phyloP scores from a whole-genome alignment of 768 basidiomycete species.

The Amanita pallidorosea region DNA sequence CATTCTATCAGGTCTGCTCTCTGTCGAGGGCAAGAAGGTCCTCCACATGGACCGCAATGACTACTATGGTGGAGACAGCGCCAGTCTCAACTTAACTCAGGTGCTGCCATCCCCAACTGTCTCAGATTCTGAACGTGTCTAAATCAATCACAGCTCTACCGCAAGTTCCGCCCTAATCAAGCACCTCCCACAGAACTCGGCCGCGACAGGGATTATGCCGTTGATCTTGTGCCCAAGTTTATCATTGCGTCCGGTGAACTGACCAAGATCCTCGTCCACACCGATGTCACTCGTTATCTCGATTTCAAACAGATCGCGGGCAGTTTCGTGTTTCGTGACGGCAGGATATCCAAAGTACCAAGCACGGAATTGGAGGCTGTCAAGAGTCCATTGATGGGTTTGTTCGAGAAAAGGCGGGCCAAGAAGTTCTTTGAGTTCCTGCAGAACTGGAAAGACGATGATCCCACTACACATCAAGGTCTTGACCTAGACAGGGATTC shows the following conservation, averaged over 20 bases:
- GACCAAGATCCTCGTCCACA: conserved; percentile 96
- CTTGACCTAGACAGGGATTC: conserved; percentile 81
- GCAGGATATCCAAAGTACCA: conserved; percentile 94
- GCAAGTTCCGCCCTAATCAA: conserved; percentile 82
- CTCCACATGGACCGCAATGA: conserved; percentile 98
- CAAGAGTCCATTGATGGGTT: conserved; percentile 91
- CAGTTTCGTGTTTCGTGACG: conserved; percentile 95
- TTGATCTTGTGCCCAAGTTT: conserved; percentile 98
- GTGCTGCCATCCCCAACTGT: conserved; percentile 26
- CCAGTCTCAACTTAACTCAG: conserved; percentile 95
- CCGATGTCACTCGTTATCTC: conserved; percentile 95
- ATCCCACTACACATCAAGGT: conserved; percentile 94
- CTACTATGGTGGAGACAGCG: conserved; percentile 97
- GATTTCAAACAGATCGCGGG: conserved; percentile 99
- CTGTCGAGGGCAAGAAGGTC: conserved; percentile 99
- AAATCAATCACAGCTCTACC: conserved; percentile 60
- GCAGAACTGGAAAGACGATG: conserved; percentile 91
- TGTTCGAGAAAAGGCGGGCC: conserved; percentile 96
- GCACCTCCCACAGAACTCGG: conserved; percentile 77
- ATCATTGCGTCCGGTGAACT: conserved; percentile 98
- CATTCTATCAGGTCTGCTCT: conserved; percentile 93
- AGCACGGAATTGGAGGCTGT: conserved; percentile 97
- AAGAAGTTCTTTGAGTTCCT: conserved; percentile 99
- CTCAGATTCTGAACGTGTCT: conserved; percentile 6
- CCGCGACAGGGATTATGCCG: conserved; percentile 94